Evolutionary conservation across 768 basidiomycete genomes (phyloP), one percentile per base, ranked within the genome.

Genomic region (Russula griseocarnosa): DNA sequence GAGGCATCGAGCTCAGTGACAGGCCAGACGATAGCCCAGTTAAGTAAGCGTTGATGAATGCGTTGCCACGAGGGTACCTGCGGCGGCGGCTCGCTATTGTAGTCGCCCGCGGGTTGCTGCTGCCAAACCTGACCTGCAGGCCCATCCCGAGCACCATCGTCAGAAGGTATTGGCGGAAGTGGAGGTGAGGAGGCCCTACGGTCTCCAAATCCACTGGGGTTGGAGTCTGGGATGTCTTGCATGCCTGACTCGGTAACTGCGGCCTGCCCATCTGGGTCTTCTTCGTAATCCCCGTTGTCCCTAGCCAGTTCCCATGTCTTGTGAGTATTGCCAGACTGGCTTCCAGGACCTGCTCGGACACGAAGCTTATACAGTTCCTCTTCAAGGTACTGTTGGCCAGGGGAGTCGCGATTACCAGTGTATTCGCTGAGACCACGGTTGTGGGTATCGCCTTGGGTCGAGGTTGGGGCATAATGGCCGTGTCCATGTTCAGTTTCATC

Each of bases 1-100:
- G 91, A 90, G 36, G 76, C 78, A 70, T 94, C 92, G 11, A 94
- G 78, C 74, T 93, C 90, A 44, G 76, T 77, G 78, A 85, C 81
- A 5, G 89, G 89, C 92, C 92, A 94, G 51, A 92, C 86, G 65
- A 94, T 88, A 49, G 92, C 92, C 92, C 92, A 94, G 66, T 75
- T 85, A 26, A 94, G 80, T 34, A 94, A 77, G 9, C 89, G 82
- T 62, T 86, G 83, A 67, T 94, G 91, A 60, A 94, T 88, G 13
- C 84, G 84, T 77, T 94, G 92, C 92, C 92, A 94, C 0, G 92
- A 87, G 1, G 86, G 82, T n/a, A 86, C 70, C 30, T 65, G 75
- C 34, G 76, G 74, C n/a, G n/a, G n/a, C 46, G 75, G 72, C 53
- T 81, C 81, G 34, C 69, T 70, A 11, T 76, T 75, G 52, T 79